Base-by-base conservation (phyloP, 2,329 filamentous ascomycete genomes). In the Aspergillus transmontanensis region DNA sequence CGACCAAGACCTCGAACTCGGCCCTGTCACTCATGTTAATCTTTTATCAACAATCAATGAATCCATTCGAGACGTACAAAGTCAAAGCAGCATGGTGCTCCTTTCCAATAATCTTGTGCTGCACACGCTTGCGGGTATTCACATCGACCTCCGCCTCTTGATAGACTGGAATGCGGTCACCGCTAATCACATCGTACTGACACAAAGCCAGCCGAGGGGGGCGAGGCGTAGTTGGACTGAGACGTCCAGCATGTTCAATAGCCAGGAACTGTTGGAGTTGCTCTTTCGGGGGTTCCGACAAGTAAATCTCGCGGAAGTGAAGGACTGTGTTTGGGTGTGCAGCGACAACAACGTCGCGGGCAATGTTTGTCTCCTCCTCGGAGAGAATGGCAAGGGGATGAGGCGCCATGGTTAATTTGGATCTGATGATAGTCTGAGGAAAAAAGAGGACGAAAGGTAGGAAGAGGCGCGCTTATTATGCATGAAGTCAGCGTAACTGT, bases 161-260 rank as follows among this genome's bases (percentile, higher is more conserved):
- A 66, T 86, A 88, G 58, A 83, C 81, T 6, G 83, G 83, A 7
- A 83, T 75, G 48, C 81, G 83, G 48, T 85, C 82, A 6, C 73
- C 69, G 1, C 84, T 82, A 61, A 87, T 81, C 56, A 87, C 80
- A 73, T 85, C 85, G 75, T 87, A 89, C 66, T 84, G 81, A 39
- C 84, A 83, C 51, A 83, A 79, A 2, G 85, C 86, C 57, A 84
- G 69, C 34, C 85, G 79, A 9, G 81, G 76, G 16, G 84, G 84
- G 2, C 80, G 76, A 16, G 79, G 79, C 2, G 80, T 81, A 2
- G 75, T 73, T 19, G 74, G 71, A 26, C 75, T 76, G 46, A 80
- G 59, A n/a, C 75, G 73, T 21, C 78, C 78, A 23, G 78, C 78
- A 59, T 85, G 82, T 65, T 85, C 83, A 3, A 82, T 72, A 0